A percentile compares a stretch with the other conserved stretches of the same genome.
These are phyloP conservation scores for Marasmius oreades DNA, from an alignment of 1,284 basidiomycete genomes.

Conservation along the genomic window DNA sequence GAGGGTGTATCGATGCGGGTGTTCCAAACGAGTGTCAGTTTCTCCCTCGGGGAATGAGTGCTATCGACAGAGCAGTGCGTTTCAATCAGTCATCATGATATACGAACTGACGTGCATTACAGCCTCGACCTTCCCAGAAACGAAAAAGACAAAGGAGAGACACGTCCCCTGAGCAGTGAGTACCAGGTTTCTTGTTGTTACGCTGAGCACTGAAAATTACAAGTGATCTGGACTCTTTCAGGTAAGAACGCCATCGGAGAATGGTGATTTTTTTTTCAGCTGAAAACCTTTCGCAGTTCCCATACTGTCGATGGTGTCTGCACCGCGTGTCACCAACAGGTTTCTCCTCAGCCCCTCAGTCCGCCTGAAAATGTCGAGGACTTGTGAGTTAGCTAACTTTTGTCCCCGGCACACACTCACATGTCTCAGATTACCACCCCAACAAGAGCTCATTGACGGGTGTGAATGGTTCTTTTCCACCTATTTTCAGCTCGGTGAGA, in stretches of 20 bases:
- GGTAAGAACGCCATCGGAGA: no score
- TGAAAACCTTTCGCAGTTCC: neutral
- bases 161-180: constrained; percentile 13
- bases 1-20: constrained; percentile 16
- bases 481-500: constrained; percentile 12
- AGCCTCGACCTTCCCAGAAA: constrained; percentile 16
- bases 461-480: constrained; percentile 16
- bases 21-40: constrained; percentile 18
- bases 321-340: constrained; percentile 11
- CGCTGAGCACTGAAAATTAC: no score
- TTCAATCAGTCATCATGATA: no score
- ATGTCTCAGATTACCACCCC: constrained; percentile 12
- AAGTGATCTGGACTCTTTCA: no score
- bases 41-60: constrained; percentile 16
- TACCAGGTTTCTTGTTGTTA: neutral
- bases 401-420: neutral
- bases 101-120: neutral
- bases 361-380: constrained; percentile 1
- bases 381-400: constrained; percentile 2
- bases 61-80: constrained; percentile 19
- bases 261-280: neutral
- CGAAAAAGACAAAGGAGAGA: constrained; percentile 16
- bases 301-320: constrained; percentile 14
- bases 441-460: constrained; percentile 15
- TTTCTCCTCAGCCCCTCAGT: constrained; percentile 1